Evolutionary conservation across 163 green algal species (phyloP).

Genomic region (Scenedesmus sp.): DNA sequence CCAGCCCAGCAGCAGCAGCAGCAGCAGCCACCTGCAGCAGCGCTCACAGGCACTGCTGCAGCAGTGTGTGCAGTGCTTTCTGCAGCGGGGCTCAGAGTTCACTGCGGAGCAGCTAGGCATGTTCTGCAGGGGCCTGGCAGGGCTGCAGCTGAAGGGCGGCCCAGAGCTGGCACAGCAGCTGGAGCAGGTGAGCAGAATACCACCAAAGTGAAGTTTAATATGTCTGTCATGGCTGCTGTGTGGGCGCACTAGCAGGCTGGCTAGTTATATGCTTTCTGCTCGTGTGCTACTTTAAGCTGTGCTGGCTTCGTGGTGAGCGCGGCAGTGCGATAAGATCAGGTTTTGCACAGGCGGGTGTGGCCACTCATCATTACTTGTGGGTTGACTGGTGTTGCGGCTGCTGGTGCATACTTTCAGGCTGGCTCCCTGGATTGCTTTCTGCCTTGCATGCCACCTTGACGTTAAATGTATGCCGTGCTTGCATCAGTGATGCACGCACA

Average conservation of each 20-base stretch:
- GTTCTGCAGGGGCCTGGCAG: constrained; percentile 36
- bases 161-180: not conserved
- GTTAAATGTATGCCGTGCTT: too few relatives aligned
- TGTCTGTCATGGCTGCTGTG: too few relatives aligned
- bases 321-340: too few relatives aligned
- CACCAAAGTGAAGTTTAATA: too few relatives aligned
- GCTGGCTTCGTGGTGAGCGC: too few relatives aligned
- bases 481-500: too few relatives aligned
- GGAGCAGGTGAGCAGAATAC: constrained; percentile 11
- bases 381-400: not conserved
- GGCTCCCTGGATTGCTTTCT: too few relatives aligned
- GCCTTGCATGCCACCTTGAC: too few relatives aligned
- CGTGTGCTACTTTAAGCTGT: too few relatives aligned
- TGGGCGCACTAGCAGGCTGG: too few relatives aligned
- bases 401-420: not conserved
- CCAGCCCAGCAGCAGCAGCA: not conserved
- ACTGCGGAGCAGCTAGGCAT: constrained; percentile 43
- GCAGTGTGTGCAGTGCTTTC: constrained; percentile 31
- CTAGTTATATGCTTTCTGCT: too few relatives aligned
- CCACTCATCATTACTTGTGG: too few relatives aligned
- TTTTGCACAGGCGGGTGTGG: not conserved
- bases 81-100: not conserved
- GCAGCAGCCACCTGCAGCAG: not conserved
- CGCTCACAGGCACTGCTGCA: not conserved
- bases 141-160: not conserved